Conservation (phyloP, 1,139 yeast genomes). For the Sugiyamaella sp. region DNA sequence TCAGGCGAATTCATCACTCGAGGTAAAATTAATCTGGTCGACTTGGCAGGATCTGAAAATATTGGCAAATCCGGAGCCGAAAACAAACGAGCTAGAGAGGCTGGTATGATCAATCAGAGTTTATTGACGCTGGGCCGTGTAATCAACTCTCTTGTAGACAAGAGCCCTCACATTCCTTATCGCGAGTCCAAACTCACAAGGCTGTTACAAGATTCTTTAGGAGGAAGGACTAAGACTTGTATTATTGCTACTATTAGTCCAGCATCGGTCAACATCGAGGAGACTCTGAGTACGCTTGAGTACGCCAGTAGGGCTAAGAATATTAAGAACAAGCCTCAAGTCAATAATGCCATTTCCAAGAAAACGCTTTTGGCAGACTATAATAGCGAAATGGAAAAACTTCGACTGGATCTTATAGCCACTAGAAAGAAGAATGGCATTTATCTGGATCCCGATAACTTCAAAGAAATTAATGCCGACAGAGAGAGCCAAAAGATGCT, state of each 20-base stretch:
- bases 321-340: constrained; percentile 74
- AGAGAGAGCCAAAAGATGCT: constrained; percentile 51
- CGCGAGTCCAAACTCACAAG: constrained; percentile 84
- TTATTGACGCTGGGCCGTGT: constrained; percentile 82
- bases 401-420: constrained; percentile 65
- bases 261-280: constrained; percentile 70
- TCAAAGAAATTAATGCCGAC: constrained; percentile 51
- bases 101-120: constrained; percentile 86
- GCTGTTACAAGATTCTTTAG: constrained; percentile 77
- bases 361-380: constrained; percentile 54
- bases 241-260: constrained; percentile 85
- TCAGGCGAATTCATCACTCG: constrained; percentile 38
- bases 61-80: constrained; percentile 78
- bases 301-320: constrained; percentile 80
- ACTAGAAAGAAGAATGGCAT: constrained; percentile 67
- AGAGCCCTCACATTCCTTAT: constrained; percentile 73
- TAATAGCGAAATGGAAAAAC: constrained; percentile 55
- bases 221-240: constrained; percentile 80
- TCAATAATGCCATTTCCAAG: constrained; percentile 56
- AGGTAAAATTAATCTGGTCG: constrained; percentile 78
- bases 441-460: constrained; percentile 58
- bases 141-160: constrained; percentile 68
- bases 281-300: constrained; percentile 79
- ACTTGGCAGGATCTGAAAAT: constrained; percentile 88
- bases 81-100: constrained; percentile 79